Conservation (phyloP, 2,329 filamentous ascomycete genomes). For the Ceratocystis colombiana region DNA sequence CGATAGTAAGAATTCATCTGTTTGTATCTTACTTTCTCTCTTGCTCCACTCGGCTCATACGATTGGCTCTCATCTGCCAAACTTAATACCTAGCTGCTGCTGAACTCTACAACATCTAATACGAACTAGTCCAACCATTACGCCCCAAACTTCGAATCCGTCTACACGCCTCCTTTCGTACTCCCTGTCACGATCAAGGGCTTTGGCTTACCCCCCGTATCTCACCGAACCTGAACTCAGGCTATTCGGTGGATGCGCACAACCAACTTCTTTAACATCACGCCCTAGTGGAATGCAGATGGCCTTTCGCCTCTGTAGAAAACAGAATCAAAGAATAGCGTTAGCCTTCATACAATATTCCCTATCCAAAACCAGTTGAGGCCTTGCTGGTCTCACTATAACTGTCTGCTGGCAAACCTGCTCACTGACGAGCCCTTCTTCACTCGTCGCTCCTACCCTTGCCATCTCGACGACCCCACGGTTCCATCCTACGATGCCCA, state of each 20-base stretch:
- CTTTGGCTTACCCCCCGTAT: neutral
- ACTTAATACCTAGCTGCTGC: neutral
- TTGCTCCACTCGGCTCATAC: neutral
- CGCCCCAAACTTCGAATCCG: constrained; percentile 1
- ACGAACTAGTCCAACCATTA: constrained; percentile 2
- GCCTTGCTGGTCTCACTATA: neutral
- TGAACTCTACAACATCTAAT: constrained; percentile 9
- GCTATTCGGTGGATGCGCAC: neutral
- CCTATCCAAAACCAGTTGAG: neutral
- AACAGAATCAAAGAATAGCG: neutral
- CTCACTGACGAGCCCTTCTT: neutral
- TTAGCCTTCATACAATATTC: neutral
- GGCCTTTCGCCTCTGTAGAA: neutral
- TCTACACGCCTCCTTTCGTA: neutral
- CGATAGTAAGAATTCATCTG: no score
- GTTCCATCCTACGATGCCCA: constrained; percentile 20
- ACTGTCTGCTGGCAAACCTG: neutral
- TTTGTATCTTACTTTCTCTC: neutral
- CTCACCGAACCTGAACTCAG: neutral
- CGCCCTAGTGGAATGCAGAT: neutral
- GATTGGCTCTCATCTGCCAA: neutral
- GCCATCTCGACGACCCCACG: neutral
- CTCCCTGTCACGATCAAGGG: neutral
- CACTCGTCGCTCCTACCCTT: neutral
- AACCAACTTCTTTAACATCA: neutral